phyloP scores from a whole-genome alignment of 192 early-diverging fungal genomes.

The Umbelopsis vinacea region DNA sequence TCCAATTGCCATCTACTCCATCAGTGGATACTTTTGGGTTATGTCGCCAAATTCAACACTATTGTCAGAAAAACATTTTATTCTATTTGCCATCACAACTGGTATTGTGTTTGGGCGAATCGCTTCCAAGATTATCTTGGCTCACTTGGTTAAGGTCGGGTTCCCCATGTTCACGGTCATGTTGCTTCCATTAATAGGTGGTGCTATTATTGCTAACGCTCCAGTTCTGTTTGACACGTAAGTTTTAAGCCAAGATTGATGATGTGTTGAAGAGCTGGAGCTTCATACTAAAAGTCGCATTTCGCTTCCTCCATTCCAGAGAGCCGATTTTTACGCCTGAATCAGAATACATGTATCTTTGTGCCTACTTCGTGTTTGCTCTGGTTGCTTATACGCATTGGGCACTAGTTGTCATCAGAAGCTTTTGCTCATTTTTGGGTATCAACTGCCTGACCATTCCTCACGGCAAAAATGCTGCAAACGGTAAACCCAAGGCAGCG shows the following conservation, averaged over 20 bases:
- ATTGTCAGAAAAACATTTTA: slow-evolving; percentile 67
- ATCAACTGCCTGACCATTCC: slow-evolving; percentile 88
- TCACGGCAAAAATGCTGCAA: slow-evolving; percentile 9
- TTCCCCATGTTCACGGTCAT: slow-evolving; percentile 87
- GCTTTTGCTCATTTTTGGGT: slow-evolving; percentile 84
- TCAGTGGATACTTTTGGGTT: slow-evolving; percentile 73
- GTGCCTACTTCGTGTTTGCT: slow-evolving; percentile 72
- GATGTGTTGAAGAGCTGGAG: neutral
- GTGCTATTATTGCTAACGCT: slow-evolving; percentile 69
- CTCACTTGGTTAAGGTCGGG: slow-evolving; percentile 80
- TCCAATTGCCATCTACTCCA: slow-evolving; percentile 65
- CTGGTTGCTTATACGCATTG: slow-evolving; percentile 82
- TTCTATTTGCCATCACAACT: slow-evolving; percentile 72
- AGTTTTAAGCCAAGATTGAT: slow-evolving; percentile 18
- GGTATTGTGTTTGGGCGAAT: slow-evolving; percentile 88
- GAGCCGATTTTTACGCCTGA: slow-evolving; percentile 66
- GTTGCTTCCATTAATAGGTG: slow-evolving; percentile 73
- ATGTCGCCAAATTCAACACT: slow-evolving; percentile 70
- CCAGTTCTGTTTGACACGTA: slow-evolving; percentile 60
- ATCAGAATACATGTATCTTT: slow-evolving; percentile 74
- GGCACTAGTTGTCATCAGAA: slow-evolving; percentile 84
- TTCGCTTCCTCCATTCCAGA: slow-evolving; percentile 33
- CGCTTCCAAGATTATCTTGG: slow-evolving; percentile 89
- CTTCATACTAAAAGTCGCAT: too few species aligned
- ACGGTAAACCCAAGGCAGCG: slow-evolving; percentile 21